These are phyloP conservation scores for Fusarium globosum DNA, from an alignment of 2,329 filamentous ascomycete genomes.

Conservation along the genomic window DNA sequence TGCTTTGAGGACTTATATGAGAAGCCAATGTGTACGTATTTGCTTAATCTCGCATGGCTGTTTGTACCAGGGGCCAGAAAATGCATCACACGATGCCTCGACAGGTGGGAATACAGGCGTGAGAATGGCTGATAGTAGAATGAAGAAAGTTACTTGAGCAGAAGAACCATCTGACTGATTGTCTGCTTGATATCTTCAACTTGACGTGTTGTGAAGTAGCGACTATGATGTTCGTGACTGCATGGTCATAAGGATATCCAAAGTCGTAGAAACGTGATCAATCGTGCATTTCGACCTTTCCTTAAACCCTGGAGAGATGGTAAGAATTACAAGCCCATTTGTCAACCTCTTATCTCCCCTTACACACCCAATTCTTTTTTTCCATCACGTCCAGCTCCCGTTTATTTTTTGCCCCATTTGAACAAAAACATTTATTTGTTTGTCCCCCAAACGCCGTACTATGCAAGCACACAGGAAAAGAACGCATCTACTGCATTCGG, in stretches of 20 bases:
- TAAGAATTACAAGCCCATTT: constrained; percentile 47
- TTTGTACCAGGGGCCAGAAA: constrained; percentile 25
- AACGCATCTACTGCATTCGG: constrained; percentile 53
- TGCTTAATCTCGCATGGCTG: constrained; percentile 27
- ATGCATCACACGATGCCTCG: constrained; percentile 31
- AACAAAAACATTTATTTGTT: constrained; percentile 48
- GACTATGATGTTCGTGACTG: constrained; percentile 32
- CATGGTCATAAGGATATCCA: constrained; percentile 33
- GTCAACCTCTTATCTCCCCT: constrained; percentile 37
- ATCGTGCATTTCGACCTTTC: constrained; percentile 44
- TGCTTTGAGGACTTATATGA: constrained; percentile 32
- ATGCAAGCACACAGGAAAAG: constrained; percentile 56
- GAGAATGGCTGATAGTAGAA: constrained; percentile 13
- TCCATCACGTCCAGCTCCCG: constrained; percentile 28
- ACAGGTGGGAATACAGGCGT: constrained; percentile 17
- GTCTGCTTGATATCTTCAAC: constrained; percentile 25
- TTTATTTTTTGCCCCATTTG: constrained; percentile 46
- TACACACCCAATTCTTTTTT: constrained; percentile 25
- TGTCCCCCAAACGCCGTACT: constrained; percentile 54
- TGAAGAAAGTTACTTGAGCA: constrained; percentile 37
- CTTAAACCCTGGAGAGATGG: constrained; percentile 46
- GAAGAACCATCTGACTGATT: constrained; percentile 37
- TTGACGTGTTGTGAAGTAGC: constrained; percentile 23
- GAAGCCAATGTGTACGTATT: constrained; percentile 29
- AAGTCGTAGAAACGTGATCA: constrained; percentile 41